phyloP scores from a whole-genome alignment of 2,329 filamentous ascomycete genomes.

The Trichoderma oligosporum region DNA sequence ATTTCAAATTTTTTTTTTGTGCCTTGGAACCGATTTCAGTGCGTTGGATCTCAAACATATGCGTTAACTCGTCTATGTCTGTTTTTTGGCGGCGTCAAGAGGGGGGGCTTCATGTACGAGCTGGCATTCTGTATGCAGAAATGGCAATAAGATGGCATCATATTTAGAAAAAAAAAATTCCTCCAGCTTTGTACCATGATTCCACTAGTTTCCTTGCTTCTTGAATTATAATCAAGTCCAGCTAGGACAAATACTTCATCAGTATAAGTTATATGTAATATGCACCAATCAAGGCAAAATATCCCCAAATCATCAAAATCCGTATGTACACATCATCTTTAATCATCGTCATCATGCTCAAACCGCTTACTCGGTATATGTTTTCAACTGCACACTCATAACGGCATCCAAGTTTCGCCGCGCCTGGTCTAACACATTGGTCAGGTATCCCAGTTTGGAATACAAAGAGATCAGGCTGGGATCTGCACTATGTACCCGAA shows the following conservation, averaged over 20 bases:
- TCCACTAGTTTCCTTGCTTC: not conserved
- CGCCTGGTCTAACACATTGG: constrained; percentile 66
- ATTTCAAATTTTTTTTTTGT: not conserved
- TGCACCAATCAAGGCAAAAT: not conserved
- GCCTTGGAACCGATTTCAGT: constrained; percentile 6
- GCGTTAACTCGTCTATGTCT: not conserved
- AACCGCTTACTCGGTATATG: constrained; percentile 5
- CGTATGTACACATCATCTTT: constrained; percentile 2
- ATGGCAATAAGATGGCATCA: constrained; percentile 3
- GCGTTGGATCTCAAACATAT: constrained; percentile 6
- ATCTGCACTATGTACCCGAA: constrained; percentile 83
- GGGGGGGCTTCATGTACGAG: constrained; percentile 26
- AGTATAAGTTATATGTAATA: not conserved
- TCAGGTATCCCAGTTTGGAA: constrained; percentile 76
- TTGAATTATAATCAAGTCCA: not conserved
- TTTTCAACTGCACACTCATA: constrained; percentile 56
- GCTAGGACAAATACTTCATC: not conserved
- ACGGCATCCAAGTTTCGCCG: constrained; percentile 71
- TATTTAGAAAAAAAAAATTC: not conserved
- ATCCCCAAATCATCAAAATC: not conserved
- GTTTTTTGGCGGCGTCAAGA: constrained; percentile 23
- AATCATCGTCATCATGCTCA: not conserved
- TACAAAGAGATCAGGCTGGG: constrained; percentile 79
- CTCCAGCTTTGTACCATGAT: too few relatives aligned
- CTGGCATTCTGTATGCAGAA: constrained; percentile 21